Evolutionary conservation across 768 basidiomycete species (phyloP).

Genomic region (Phanerodontia chrysosporium): DNA sequence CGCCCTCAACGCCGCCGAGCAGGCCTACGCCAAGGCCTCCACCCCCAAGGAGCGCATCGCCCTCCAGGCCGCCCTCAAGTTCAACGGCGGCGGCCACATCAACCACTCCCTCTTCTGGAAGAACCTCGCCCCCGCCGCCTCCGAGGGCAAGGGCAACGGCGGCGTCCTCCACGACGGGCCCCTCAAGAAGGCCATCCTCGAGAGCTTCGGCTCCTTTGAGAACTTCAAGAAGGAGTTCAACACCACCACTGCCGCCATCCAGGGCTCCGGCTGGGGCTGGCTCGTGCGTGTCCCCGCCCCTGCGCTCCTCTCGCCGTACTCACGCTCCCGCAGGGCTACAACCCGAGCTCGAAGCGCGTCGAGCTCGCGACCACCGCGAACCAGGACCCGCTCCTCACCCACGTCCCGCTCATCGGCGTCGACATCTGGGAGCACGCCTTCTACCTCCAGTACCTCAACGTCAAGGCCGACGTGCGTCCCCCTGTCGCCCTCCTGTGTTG

Average conservation of each 20-base stretch:
- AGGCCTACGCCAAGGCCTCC: constrained; percentile 58
- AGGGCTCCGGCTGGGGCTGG: constrained; percentile 97
- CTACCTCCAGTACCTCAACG: constrained; percentile 95
- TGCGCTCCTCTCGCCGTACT: neutral
- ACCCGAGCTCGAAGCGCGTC: constrained; percentile 61
- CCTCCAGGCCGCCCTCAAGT: constrained; percentile 88
- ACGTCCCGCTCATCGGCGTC: constrained; percentile 83
- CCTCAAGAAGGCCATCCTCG: constrained; percentile 60
- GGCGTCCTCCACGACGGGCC: constrained; percentile 58
- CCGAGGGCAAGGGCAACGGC: constrained; percentile 52
- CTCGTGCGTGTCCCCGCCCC: constrained; percentile 53
- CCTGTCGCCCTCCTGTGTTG: neutral
- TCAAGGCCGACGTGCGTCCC: constrained; percentile 80
- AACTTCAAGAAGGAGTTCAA: constrained; percentile 79
- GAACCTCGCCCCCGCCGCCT: constrained; percentile 71
- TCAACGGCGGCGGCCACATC: constrained; percentile 96
- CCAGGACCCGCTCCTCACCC: constrained; percentile 85
- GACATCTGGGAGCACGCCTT: constrained; percentile 97
- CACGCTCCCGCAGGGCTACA: constrained; percentile 53
- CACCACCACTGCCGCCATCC: constrained; percentile 76
- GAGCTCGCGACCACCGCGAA: constrained; percentile 91
- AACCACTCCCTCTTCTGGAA: constrained; percentile 97
- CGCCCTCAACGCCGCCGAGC: constrained; percentile 87
- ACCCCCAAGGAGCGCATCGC: constrained; percentile 79
- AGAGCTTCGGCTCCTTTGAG: constrained; percentile 61